These are phyloP conservation scores for Alternaria ventricosa DNA, from an alignment of 2,329 filamentous ascomycete genomes.

Conservation along the genomic window DNA sequence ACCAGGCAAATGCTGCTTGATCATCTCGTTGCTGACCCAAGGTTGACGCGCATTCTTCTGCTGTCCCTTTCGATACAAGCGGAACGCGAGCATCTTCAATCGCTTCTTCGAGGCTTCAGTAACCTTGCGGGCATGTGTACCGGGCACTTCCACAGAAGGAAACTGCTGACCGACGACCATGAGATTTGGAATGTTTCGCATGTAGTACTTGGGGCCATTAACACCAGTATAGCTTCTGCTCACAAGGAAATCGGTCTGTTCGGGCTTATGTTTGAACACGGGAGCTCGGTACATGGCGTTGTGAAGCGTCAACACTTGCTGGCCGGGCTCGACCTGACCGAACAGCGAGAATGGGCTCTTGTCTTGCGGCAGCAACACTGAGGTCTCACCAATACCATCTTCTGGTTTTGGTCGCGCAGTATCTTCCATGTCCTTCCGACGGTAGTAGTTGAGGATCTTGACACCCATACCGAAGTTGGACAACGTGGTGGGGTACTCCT, in stretches of 20 bases:
- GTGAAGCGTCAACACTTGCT: conserved; percentile 88
- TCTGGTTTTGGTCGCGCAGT: conserved; percentile 77
- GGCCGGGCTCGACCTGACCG: conserved; percentile 87
- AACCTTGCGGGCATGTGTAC: conserved; percentile 91
- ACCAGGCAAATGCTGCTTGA: conserved; percentile 79
- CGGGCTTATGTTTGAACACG: conserved; percentile 83
- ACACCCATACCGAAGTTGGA: conserved; percentile 99
- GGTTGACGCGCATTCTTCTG: conserved; percentile 73
- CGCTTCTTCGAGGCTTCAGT: conserved; percentile 97
- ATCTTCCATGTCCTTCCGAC: conserved; percentile 79
- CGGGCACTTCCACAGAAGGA: conserved; percentile 88
- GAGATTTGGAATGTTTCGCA: conserved; percentile 89
- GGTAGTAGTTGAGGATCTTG: conserved; percentile 95
- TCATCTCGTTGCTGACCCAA: conserved; percentile 75
- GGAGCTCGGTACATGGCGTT: conserved; percentile 96
- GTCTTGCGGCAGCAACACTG: conserved; percentile 88
- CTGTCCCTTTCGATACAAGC: conserved; percentile 79
- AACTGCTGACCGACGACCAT: conserved; percentile 93
- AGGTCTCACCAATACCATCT: conserved; percentile 76
- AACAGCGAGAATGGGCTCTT: conserved; percentile 96
- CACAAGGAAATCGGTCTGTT: conserved; percentile 83
- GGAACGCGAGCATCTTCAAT: conserved; percentile 93
- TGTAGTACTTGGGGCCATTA: conserved; percentile 78
- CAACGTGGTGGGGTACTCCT: conserved; percentile 87
- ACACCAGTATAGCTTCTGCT: conserved; percentile 81